phyloP scores from a whole-genome alignment of 768 basidiomycete species.

The Rubroboletus pulcherrimus region DNA sequence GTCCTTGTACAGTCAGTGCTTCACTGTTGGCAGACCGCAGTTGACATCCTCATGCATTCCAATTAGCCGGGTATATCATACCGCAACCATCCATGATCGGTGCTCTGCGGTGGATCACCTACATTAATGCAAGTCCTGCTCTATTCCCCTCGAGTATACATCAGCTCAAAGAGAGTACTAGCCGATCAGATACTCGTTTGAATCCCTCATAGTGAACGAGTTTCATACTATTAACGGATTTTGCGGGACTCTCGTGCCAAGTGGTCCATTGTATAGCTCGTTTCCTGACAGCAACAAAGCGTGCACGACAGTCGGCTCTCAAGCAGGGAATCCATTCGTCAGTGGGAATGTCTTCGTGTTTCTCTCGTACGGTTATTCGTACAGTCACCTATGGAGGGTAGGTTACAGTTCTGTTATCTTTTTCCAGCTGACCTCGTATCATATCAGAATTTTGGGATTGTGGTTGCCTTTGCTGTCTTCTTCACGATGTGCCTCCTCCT shows the following conservation, averaged over 20 bases:
- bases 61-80: constrained; percentile 48
- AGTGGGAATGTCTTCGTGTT: constrained; percentile 54
- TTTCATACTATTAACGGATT: constrained; percentile 66
- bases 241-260: constrained; percentile 58
- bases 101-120: constrained; percentile 64
- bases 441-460: constrained; percentile 63
- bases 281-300: constrained; percentile 63
- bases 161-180: constrained; percentile 1
- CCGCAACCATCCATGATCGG: constrained; percentile 64
- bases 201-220: constrained; percentile 75
- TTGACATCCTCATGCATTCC: not conserved
- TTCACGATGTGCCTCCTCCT: constrained; percentile 55
- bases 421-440: not conserved
- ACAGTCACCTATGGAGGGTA: constrained; percentile 49
- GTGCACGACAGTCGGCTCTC: constrained; percentile 67
- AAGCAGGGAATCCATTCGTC: constrained; percentile 57
- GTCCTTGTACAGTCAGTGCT: constrained; percentile 42
- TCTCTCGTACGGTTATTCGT: constrained; percentile 40
- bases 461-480: constrained; percentile 56
- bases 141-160: constrained; percentile 30
- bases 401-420: constrained; percentile 3
- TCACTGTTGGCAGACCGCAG: not conserved
- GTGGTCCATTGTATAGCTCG: constrained; percentile 58
- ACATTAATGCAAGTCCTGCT: constrained; percentile 46
- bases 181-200: constrained; percentile 65